Percentiles rank a stretch among this genome's conserved stretches.
These are phyloP conservation scores for Umbelopsis sp. DNA, from an alignment of 192 early-diverging fungal species.

Conservation along the genomic window DNA sequence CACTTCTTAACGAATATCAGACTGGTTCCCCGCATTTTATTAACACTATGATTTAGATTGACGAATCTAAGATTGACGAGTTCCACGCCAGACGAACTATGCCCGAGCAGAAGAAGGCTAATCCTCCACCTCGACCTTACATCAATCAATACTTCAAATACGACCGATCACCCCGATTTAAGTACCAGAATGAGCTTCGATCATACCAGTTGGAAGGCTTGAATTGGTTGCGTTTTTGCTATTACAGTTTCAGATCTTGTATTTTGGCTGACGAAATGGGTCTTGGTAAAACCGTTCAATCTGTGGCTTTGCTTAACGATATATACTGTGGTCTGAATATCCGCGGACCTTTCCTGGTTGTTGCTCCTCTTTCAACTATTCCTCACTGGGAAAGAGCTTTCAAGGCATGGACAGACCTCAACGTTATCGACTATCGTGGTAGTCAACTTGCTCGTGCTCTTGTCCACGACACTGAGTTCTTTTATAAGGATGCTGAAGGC, in stretches of 20 bases:
- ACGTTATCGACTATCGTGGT: conserved; percentile 77
- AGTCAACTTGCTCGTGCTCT: conserved; percentile 68
- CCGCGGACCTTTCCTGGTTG: conserved; percentile 75
- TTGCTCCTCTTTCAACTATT: conserved; percentile 59
- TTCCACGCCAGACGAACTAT: conserved; percentile 66
- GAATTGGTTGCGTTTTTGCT: conserved; percentile 84
- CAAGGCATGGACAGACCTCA: conserved; percentile 75
- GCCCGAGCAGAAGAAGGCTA: conserved; percentile 50
- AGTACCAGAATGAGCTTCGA: conserved; percentile 70
- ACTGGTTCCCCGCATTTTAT: neutral
- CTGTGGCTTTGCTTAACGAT: conserved; percentile 74
- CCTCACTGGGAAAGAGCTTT: conserved; percentile 73
- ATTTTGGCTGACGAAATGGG: conserved; percentile 96
- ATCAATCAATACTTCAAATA: conserved; percentile 57
- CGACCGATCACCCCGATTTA: conserved; percentile 67
- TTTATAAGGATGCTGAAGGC: conserved; percentile 62
- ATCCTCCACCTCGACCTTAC: conserved; percentile 47
- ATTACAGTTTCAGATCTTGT: conserved; percentile 73
- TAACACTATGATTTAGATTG: conserved; percentile 51
- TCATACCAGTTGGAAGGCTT: conserved; percentile 83
- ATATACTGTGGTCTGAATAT: conserved; percentile 64
- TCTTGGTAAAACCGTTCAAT: conserved; percentile 88
- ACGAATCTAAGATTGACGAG: conserved; percentile 64
- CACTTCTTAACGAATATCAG: neutral
- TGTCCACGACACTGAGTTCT: conserved; percentile 83